Base-by-base conservation (phyloP, 345 rosid species). In the Eucalyptus fibrosa region DNA sequence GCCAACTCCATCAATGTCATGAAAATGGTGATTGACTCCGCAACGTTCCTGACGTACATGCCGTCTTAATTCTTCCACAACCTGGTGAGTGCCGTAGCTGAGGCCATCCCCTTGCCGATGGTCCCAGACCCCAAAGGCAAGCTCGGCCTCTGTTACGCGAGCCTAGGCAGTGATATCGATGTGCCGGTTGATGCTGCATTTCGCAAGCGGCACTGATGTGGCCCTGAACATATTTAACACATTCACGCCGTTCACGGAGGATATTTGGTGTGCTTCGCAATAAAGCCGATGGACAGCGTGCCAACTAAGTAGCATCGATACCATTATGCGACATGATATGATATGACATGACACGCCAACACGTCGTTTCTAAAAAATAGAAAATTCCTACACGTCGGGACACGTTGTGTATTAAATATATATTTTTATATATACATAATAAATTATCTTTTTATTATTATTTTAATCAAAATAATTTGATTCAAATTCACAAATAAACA, bases 311-410 rank as follows among this genome's bases (percentile, higher is more conserved):
- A 51, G 55, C 55, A 51, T 51, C 23, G 9, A 51, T 51, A 51
- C 23, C 9, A 1, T 18, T 51, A 51, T 51, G 55, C 9, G 2
- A 51, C 55, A 7, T 4, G 1, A 18, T 18, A 51, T 51, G 55
- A 51, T 7, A 51, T 51, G 3, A 50, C 19, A 50, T 0, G 1
- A 50, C 21, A 51, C 2, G 1, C 2, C 8, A 1, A 18, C 23
- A 51, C 2, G 23, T 51, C 18, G 1, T 50, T 50, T 50, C 18
- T 50, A 50, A 50, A 50, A 5, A 50, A 50, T 50, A 50, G 0
- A 50, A 5, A 16, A 50, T 16, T 50, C 19, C 18, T 6, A 16
- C 53, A 15, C 3, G 19, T 50, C 19, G 3, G 19, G 7, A 50
- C 19, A 50, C 3, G 1, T 50, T 50, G 0, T 15, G 1, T 50